A percentile compares a stretch with the other conserved stretches of the same genome.
Evolutionary conservation across 805 yeast species (phyloP).

Genomic region (Kodamaea kakaduensis): DNA sequence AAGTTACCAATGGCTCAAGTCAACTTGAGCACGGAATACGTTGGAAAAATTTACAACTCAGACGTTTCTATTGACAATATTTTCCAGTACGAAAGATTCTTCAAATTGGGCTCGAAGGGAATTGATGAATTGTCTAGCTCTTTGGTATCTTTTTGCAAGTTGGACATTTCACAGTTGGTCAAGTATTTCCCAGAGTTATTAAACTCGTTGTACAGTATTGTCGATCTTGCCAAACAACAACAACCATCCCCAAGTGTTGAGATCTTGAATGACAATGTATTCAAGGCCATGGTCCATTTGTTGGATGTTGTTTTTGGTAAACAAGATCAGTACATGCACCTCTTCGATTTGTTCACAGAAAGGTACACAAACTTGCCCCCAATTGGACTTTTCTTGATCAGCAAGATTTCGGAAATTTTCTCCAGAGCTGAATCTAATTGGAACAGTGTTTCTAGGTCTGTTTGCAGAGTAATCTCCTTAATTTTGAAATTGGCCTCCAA

Average conservation of each 20-base stretch:
- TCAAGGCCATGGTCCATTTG: constrained; percentile 57
- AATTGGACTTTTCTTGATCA: constrained; percentile 49
- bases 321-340: constrained; percentile 57
- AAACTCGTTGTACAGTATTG: constrained; percentile 29
- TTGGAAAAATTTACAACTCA: constrained; percentile 63
- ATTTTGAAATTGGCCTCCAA: constrained; percentile 40
- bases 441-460: constrained; percentile 60
- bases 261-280: constrained; percentile 34
- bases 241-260: constrained; percentile 22
- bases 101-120: constrained; percentile 39
- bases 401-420: constrained; percentile 45
- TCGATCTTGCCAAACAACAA: constrained; percentile 26
- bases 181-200: constrained; percentile 62
- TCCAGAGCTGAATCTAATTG: constrained; percentile 49
- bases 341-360: constrained; percentile 49
- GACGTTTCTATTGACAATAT: constrained; percentile 53
- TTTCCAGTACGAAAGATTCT: constrained; percentile 48
- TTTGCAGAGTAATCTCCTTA: constrained; percentile 56
- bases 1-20: constrained; percentile 41
- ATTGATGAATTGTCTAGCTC: constrained; percentile 44
- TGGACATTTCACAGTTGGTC: constrained; percentile 51
- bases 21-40: constrained; percentile 59
- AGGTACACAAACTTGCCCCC: constrained; percentile 37
- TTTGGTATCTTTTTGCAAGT: constrained; percentile 47
- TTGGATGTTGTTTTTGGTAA: constrained; percentile 62